Evolutionary conservation across 805 yeast species (phyloP).

Genomic region (Kluyveromyces dobzhanskii): DNA sequence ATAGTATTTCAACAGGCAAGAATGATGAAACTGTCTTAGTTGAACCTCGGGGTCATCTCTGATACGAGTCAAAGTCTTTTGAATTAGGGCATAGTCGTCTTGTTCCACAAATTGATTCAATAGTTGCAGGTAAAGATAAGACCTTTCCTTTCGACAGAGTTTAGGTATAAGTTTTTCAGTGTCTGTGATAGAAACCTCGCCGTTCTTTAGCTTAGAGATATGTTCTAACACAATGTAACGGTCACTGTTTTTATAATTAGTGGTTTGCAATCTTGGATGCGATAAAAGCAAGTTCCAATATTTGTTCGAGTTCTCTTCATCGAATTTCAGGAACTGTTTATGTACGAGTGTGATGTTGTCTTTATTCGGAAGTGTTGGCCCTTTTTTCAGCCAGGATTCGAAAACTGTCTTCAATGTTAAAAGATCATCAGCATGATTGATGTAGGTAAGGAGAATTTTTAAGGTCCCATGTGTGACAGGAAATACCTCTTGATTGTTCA

Average conservation of each 20-base stretch:
- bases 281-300: slow-evolving; percentile 9
- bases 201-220: not conserved
- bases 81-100: slow-evolving; percentile 12
- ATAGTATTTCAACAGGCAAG: slow-evolving; percentile 16
- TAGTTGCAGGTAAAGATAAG: slow-evolving; percentile 11
- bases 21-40: slow-evolving; percentile 12
- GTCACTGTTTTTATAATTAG: slow-evolving; percentile 11
- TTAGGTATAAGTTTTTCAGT: not conserved
- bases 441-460: slow-evolving; percentile 12
- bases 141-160: slow-evolving; percentile 5
- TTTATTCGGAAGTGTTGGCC: slow-evolving; percentile 1
- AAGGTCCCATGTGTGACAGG: slow-evolving; percentile 16
- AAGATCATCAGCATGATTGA: slow-evolving; percentile 14
- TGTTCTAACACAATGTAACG: not conserved
- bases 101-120: slow-evolving; percentile 11
- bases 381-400: slow-evolving; percentile 18
- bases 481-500: slow-evolving; percentile 24
- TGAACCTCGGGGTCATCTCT: slow-evolving; percentile 10
- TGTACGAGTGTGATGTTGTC: slow-evolving; percentile 17
- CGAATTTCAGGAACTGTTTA: slow-evolving; percentile 10
- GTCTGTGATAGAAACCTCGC: not conserved
- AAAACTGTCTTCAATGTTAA: slow-evolving; percentile 16
- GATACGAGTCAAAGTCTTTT: slow-evolving; percentile 9
- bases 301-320: slow-evolving; percentile 5
- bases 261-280: slow-evolving; percentile 9